Percentiles rank a stretch among this genome's conserved stretches.
These are phyloP conservation scores for Trichoderma oligosporum DNA, from an alignment of 2,329 filamentous ascomycete genomes.

Conservation along the genomic window DNA sequence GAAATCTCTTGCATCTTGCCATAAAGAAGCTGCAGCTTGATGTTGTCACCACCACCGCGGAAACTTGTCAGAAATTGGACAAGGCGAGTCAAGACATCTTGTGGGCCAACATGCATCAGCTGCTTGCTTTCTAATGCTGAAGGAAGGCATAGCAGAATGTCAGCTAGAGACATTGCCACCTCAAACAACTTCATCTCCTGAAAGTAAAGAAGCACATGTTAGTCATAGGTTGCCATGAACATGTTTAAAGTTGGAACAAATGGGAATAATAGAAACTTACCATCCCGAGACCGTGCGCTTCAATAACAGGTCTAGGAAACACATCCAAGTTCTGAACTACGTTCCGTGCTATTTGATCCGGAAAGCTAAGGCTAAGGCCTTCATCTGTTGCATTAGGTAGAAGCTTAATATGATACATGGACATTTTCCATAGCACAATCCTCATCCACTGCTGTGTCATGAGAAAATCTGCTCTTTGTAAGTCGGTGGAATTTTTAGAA, in stretches of 20 bases:
- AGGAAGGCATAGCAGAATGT: conserved; percentile 1
- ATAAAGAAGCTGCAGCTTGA: conserved; percentile 7
- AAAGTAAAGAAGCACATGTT: not conserved
- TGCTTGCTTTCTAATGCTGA: conserved; percentile 1
- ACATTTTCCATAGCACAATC: conserved; percentile 8
- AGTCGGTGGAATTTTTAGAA: not conserved
- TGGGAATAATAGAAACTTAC: not conserved
- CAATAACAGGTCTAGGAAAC: not conserved
- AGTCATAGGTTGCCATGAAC: not conserved
- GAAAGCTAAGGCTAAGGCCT: not conserved
- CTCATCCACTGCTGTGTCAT: conserved; percentile 9
- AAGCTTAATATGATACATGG: conserved; percentile 8
- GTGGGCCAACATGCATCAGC: conserved; percentile 1
- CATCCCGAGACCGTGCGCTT: conserved; percentile 11
- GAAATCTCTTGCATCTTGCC: conserved; percentile 13
- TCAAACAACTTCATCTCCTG: conserved; percentile 14
- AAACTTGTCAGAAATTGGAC: not conserved
- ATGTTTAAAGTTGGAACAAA: no score
- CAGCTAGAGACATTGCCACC: conserved; percentile 8
- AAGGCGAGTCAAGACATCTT: conserved; percentile 2
- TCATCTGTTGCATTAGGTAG: not conserved
- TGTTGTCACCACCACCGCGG: not conserved
- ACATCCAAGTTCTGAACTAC: not conserved
- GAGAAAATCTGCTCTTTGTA: conserved; percentile 9
- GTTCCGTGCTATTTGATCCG: not conserved